Conservation (phyloP, 2,329 filamentous ascomycete species). For the Biscogniauxia marginata region DNA sequence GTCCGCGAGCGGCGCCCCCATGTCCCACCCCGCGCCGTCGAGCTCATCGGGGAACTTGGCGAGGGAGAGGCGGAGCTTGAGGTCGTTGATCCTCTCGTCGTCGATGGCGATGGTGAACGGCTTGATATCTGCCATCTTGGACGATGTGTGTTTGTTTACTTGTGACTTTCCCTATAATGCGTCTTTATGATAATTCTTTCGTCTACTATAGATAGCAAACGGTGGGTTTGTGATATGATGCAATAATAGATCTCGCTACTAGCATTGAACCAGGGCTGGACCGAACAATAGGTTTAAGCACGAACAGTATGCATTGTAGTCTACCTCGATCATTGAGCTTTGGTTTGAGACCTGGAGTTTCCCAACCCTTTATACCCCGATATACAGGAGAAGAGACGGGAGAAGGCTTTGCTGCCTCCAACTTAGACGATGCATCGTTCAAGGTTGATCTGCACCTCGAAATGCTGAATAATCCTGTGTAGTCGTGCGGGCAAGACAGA, state of each 20-base stretch:
- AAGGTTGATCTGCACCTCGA: background rate
- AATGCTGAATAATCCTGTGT: background rate
- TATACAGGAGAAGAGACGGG: too few species aligned
- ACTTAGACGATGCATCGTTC: too few species aligned
- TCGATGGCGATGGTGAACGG: slow-evolving; percentile 36
- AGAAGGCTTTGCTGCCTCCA: too few species aligned
- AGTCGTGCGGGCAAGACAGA: background rate
- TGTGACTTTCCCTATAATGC: too few species aligned
- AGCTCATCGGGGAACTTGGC: slow-evolving; percentile 40
- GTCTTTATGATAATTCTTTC: too few species aligned
- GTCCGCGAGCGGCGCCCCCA: slow-evolving; percentile 37
- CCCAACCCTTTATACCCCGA: too few species aligned
- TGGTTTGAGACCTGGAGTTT: too few species aligned
- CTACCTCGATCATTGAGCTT: too few species aligned
- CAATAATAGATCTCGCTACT: background rate
- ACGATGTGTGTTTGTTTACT: too few species aligned
- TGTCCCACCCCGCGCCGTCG: slow-evolving; percentile 38
- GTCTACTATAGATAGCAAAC: background rate
- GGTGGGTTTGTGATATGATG: background rate
- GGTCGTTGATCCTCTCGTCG: slow-evolving; percentile 31
- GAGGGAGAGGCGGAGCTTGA: slow-evolving; percentile 35
- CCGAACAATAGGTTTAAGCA: background rate
- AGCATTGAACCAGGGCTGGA: too few species aligned
- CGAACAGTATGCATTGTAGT: too few species aligned
- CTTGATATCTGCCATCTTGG: slow-evolving; percentile 31